These are phyloP conservation scores for Meyerozyma elateridarum DNA, from an alignment of 1,139 yeast species.

Conservation along the genomic window DNA sequence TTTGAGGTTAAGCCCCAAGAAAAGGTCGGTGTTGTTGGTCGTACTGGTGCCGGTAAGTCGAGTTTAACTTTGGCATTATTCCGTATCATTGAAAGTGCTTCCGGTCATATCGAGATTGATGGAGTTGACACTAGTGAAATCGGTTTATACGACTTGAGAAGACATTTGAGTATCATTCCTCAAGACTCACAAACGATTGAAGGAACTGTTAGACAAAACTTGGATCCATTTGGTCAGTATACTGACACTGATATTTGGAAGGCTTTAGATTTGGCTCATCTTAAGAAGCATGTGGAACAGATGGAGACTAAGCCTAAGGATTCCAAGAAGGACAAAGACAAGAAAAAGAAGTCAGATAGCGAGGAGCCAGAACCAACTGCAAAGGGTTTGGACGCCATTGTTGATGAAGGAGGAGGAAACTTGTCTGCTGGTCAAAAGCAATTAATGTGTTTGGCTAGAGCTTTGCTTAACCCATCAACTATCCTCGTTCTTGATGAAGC, in stretches of 20 bases:
- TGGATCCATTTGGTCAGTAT: constrained; percentile 30
- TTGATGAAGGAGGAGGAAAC: constrained; percentile 32
- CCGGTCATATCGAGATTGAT: constrained; percentile 31
- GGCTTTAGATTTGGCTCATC: constrained; percentile 32
- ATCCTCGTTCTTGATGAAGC: constrained; percentile 35
- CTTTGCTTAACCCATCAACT: constrained; percentile 28
- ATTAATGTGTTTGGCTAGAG: constrained; percentile 34
- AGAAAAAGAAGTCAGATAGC: constrained; percentile 15
- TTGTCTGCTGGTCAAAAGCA: constrained; percentile 36
- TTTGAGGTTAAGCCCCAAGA: constrained; percentile 27
- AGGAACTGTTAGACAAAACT: constrained; percentile 32
- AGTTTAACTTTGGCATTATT: constrained; percentile 35
- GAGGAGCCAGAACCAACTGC: constrained; percentile 11
- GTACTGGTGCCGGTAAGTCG: constrained; percentile 42
- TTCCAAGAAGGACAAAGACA: constrained; percentile 15
- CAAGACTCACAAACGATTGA: constrained; percentile 36
- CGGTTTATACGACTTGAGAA: constrained; percentile 32
- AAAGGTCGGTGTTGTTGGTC: constrained; percentile 37
- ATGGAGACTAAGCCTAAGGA: constrained; percentile 27
- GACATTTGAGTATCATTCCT: constrained; percentile 33
- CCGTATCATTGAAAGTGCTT: constrained; percentile 33
- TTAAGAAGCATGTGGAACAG: constrained; percentile 26
- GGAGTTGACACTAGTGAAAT: constrained; percentile 25
- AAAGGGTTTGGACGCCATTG: constrained; percentile 17
- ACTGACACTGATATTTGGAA: constrained; percentile 30